Percentiles rank a stretch among this genome's conserved stretches.
Evolutionary conservation across 768 basidiomycete genomes (phyloP).

Genomic region (Serpula lacrymans): DNA sequence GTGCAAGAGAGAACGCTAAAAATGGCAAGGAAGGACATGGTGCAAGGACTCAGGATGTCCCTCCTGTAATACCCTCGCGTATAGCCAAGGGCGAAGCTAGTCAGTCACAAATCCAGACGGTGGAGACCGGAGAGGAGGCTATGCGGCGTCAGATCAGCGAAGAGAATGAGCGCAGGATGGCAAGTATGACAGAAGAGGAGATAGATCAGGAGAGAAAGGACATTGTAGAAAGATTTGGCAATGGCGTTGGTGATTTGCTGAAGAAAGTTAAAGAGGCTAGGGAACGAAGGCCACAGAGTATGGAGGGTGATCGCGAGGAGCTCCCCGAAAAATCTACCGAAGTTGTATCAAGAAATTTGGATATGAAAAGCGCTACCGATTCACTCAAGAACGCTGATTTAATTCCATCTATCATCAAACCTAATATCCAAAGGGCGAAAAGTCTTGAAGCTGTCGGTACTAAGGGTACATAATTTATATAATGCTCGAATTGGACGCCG

Average conservation of each 20-base stretch:
- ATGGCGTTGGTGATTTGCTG: slow-evolving; percentile 59
- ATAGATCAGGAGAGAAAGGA: slow-evolving; percentile 60
- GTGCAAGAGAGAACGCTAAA: slow-evolving; percentile 37
- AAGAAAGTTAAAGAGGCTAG: slow-evolving; percentile 48
- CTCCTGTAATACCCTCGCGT: slow-evolving; percentile 26
- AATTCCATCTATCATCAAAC: too few species aligned
- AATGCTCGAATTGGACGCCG: too few species aligned
- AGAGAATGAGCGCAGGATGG: slow-evolving; percentile 64
- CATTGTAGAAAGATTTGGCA: slow-evolving; percentile 71
- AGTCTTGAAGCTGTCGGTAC: slow-evolving; percentile 25
- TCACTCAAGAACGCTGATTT: too few species aligned
- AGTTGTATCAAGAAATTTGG: too few species aligned
- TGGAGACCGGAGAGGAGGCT: slow-evolving; percentile 24
- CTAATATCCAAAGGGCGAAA: slow-evolving; percentile 25
- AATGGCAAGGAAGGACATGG: slow-evolving; percentile 15
- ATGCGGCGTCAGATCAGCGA: slow-evolving; percentile 59
- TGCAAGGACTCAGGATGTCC: slow-evolving; percentile 11
- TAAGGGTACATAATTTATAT: slow-evolving; percentile 10
- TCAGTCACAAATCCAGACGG: slow-evolving; percentile 14
- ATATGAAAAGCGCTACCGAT: too few species aligned
- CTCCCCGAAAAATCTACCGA: too few species aligned
- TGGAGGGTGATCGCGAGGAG: slow-evolving; percentile 1
- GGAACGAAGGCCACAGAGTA: slow-evolving; percentile 21
- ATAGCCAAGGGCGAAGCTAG: neutral
- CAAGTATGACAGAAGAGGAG: slow-evolving; percentile 69